phyloP scores from a whole-genome alignment of 768 basidiomycete genomes.

The Neoboletus brunneissimus region DNA sequence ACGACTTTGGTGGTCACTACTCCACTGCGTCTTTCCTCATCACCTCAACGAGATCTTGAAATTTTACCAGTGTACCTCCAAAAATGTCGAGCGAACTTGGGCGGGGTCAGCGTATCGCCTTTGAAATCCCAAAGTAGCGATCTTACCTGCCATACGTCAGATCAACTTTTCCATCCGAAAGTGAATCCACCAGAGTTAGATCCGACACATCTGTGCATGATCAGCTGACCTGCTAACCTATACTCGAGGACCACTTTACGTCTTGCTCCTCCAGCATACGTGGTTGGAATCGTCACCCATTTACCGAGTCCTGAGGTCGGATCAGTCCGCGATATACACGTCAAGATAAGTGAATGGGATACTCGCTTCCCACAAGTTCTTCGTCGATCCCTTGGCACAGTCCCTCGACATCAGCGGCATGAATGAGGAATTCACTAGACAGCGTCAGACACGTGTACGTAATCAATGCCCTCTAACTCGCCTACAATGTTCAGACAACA shows the following conservation, averaged over 20 bases:
- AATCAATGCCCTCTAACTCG: slow-evolving; percentile 23
- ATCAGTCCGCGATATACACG: slow-evolving; percentile 9
- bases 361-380: slow-evolving; percentile 74
- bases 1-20: background rate
- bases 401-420: slow-evolving; percentile 99
- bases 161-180: slow-evolving; percentile 76
- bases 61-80: slow-evolving; percentile 61
- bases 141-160: slow-evolving; percentile 39
- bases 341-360: background rate
- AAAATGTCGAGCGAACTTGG: slow-evolving; percentile 66
- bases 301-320: slow-evolving; percentile 68
- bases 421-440: slow-evolving; percentile 87
- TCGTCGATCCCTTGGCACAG: slow-evolving; percentile 95
- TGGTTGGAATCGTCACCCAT: slow-evolving; percentile 90
- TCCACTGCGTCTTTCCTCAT: background rate
- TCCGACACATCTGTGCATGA: slow-evolving; percentile 65
- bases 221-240: background rate
- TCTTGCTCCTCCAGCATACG: slow-evolving; percentile 96
- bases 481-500: slow-evolving; percentile 83
- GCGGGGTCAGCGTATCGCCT: background rate
- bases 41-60: slow-evolving; percentile 49
- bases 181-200: slow-evolving; percentile 70
- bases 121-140: background rate
- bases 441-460: slow-evolving; percentile 13
- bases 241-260: slow-evolving; percentile 41